Evolutionary conservation across 208 protist species (phyloP), one percentile per base, ranked within the genome.

Genomic region (Leishmania braziliensis): DNA sequence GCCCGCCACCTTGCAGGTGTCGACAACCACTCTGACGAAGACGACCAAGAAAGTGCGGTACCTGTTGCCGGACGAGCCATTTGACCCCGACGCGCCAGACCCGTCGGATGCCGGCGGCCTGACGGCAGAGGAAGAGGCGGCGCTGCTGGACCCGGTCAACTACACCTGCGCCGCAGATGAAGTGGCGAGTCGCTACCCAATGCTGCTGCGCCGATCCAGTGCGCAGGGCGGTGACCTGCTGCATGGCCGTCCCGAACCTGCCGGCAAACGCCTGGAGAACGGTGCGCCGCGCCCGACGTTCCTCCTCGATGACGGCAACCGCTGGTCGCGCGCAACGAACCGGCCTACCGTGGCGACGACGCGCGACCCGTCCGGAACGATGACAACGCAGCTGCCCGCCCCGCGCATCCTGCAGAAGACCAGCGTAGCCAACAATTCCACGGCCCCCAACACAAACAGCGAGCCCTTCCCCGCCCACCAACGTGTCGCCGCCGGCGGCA

Each of bases 21-120:
- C 87, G 62, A 94, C 91, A 5, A 90, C 89, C 33, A 94, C 91
- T 14, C 79, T 94, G 33, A 94, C 83, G 18, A 90, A 83, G 60
- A 82, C 88, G 43, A 76, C 84, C n/a, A 86, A 85, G 79, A 91
- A 91, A 75, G 88, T 92, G 74, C 85, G 88, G 48, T 95, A 95
- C 79, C 23, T 90, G 75, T 43, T 80, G 16, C 78, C 90, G 18
- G 77, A 82, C 14, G 84, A 88, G 56, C 20, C 78, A 5, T 91
- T 83, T 65, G 72, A 89, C 69, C 86, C 88, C 26, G 83, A 88
- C 51, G 83, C 82, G 3, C 79, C 85, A 26, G 88, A 91, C 78
- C 66, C 81, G 36, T 80, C 80, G 18, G 88, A 91, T 60, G 74
- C 29, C 50, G 76, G 71, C 23, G 85, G 85, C 20, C 63, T 86